These are phyloP conservation scores for Eucalyptus dawsonii DNA, from an alignment of 345 rosid genomes.

Conservation along the genomic window DNA sequence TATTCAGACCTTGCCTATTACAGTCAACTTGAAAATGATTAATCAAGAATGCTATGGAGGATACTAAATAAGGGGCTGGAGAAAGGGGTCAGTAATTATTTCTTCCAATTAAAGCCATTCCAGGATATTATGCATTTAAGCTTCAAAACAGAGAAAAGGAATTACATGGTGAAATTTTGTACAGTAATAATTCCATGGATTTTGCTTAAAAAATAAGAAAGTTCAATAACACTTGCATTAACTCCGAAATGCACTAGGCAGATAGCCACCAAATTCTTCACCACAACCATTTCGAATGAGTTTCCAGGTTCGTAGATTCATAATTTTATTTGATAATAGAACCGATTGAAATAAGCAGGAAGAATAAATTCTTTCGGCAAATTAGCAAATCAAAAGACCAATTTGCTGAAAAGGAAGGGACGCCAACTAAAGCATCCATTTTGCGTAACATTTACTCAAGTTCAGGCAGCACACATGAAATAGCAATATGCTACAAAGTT, in stretches of 20 bases:
- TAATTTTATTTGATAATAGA: neutral
- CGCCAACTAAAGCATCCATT: neutral
- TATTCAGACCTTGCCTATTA: neutral
- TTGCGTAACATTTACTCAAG: neutral
- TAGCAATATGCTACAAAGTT: neutral
- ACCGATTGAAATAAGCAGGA: neutral
- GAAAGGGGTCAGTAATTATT: neutral
- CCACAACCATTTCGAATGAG: neutral
- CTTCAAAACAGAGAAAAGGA: neutral
- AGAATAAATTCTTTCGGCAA: neutral
- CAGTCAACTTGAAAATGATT: neutral
- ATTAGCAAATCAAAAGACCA: neutral
- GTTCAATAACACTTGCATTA: neutral
- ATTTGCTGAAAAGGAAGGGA: neutral
- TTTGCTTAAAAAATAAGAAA: neutral
- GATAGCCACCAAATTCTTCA: neutral
- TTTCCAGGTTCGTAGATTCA: neutral
- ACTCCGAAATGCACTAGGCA: neutral
- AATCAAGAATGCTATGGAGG: neutral
- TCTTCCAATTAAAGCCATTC: neutral
- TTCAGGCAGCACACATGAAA: neutral
- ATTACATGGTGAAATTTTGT: neutral
- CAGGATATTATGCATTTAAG: neutral
- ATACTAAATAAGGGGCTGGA: neutral
- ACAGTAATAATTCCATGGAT: neutral